Evolutionary conservation across 1,284 basidiomycete genomes (phyloP).

Genomic region (Cryptococcus wingfieldii): DNA sequence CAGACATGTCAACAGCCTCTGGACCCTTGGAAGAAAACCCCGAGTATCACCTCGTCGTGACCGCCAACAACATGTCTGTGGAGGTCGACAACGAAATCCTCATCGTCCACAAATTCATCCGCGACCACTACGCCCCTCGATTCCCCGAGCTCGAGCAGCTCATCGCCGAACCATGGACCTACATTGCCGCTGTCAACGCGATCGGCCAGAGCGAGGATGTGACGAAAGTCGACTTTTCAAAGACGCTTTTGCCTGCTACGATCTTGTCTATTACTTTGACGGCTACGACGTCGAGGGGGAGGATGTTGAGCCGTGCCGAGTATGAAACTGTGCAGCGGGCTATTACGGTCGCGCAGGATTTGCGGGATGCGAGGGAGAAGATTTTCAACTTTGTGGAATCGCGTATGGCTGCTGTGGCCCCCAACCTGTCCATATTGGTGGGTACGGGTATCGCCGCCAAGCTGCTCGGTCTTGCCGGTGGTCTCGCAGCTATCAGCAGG

Average conservation of each 20-base stretch:
- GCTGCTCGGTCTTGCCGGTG: constrained; percentile 93
- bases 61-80: constrained; percentile 95
- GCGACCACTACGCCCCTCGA: constrained; percentile 92
- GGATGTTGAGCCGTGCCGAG: constrained; percentile 62
- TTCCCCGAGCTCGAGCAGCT: constrained; percentile 97
- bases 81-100: constrained; percentile 98
- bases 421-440: constrained; percentile 95
- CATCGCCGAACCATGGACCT: constrained; percentile 85
- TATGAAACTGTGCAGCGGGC: constrained; percentile 81
- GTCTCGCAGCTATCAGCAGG: constrained; percentile 81
- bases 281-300: constrained; percentile 82
- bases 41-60: constrained; percentile 94
- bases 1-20: constrained; percentile 63
- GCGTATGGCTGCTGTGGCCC: constrained; percentile 95
- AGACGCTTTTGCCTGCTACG: constrained; percentile 81
- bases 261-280: constrained; percentile 96
- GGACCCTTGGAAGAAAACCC: constrained; percentile 82
- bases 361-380: constrained; percentile 86
- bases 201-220: constrained; percentile 83
- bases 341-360: constrained; percentile 76
- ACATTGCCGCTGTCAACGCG: constrained; percentile 82
- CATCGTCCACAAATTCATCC: constrained; percentile 98
- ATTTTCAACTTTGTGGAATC: constrained; percentile 99
- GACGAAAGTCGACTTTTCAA: constrained; percentile 73
- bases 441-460: constrained; percentile 98